Conservation (phyloP, 1,284 basidiomycete genomes). For the Anthracocystis panici-leucophaei region DNA sequence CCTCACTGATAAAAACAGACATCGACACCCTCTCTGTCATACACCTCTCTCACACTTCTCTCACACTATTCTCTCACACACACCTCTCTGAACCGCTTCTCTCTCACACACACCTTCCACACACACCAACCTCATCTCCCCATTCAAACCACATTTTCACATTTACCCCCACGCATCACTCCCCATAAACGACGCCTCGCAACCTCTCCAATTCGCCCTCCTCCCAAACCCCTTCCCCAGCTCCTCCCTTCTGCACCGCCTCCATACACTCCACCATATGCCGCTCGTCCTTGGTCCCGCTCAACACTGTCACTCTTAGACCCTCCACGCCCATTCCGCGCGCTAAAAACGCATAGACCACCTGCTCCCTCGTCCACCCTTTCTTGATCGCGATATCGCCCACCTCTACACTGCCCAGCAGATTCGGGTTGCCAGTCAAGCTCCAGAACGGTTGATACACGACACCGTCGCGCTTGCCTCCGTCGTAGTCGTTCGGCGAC, state of each 20-base stretch:
- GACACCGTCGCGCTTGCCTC: slow-evolving; percentile 16
- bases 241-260: slow-evolving; percentile 21
- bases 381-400: slow-evolving; percentile 36
- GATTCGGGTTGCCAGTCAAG: slow-evolving; percentile 62
- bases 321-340: slow-evolving; percentile 60
- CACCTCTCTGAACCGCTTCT: neutral
- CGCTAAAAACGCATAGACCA: slow-evolving; percentile 59
- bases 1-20: no score
- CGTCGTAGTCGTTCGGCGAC: slow-evolving; percentile 57
- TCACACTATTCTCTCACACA: neutral
- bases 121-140: neutral
- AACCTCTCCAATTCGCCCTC: slow-evolving; percentile 49
- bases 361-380: slow-evolving; percentile 56
- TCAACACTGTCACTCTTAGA: slow-evolving; percentile 53
- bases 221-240: slow-evolving; percentile 16
- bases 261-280: slow-evolving; percentile 64
- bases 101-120: neutral
- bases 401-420: slow-evolving; percentile 49
- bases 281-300: slow-evolving; percentile 52
- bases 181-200: slow-evolving; percentile 61
- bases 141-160: neutral
- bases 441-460: slow-evolving; percentile 67
- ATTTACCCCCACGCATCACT: slow-evolving; percentile 19
- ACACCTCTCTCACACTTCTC: neutral
- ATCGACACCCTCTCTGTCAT: no score